Percentiles rank a stretch among this genome's conserved stretches.
Evolutionary conservation across 2,329 filamentous ascomycete genomes (phyloP).

Genomic region (Aspergillus sp.): DNA sequence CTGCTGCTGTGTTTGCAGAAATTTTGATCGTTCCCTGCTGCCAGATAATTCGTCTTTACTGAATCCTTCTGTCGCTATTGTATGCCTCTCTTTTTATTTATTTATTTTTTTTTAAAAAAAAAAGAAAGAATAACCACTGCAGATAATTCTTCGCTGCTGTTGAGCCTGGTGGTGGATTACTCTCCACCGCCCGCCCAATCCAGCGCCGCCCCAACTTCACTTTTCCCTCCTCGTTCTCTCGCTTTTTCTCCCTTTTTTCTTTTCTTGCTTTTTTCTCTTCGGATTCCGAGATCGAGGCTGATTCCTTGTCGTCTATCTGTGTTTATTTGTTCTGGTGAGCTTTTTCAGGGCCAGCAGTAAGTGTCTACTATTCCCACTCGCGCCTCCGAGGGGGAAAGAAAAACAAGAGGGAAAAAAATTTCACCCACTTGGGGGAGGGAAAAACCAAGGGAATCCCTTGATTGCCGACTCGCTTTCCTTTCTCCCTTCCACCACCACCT

Average conservation of each 20-base stretch:
- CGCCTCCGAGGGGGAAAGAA: not conserved
- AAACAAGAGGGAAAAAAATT: not conserved
- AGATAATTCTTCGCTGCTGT: not conserved
- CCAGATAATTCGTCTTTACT: too few relatives aligned
- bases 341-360: not conserved
- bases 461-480: conserved; percentile 6
- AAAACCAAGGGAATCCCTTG: not conserved
- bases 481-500: conserved; percentile 9
- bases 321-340: not conserved
- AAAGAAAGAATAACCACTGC: too few relatives aligned
- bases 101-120: too few relatives aligned
- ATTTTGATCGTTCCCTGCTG: too few relatives aligned
- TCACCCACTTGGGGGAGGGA: not conserved
- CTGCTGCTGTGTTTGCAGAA: too few relatives aligned
- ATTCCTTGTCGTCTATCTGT: not conserved
- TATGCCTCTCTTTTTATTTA: too few relatives aligned
- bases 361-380: not conserved
- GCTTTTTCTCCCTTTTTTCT: not conserved
- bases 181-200: not conserved
- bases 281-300: not conserved
- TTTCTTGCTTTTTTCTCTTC: not conserved
- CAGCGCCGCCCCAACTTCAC: not conserved
- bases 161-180: not conserved
- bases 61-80: too few relatives aligned
- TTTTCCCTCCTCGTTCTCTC: not conserved